A percentile compares a stretch with the other conserved stretches of the same genome.
These are phyloP conservation scores for Fusarium zealandicum DNA, from an alignment of 2,329 filamentous ascomycete species.

Conservation along the genomic window DNA sequence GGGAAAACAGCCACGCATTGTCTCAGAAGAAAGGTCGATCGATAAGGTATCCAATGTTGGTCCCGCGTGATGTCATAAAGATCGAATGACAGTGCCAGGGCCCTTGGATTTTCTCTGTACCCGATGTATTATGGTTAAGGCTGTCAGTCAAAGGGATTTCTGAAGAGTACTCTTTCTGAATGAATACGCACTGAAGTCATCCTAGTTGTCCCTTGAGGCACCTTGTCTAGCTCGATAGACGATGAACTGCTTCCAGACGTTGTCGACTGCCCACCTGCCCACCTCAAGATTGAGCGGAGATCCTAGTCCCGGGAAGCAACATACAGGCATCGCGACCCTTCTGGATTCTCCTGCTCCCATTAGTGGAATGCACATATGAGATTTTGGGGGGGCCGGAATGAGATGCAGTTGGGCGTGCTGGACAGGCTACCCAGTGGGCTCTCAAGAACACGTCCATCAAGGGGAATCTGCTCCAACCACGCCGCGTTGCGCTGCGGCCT, in stretches of 20 bases:
- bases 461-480: constrained; percentile 32
- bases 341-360: constrained; percentile 15
- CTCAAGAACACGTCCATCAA: constrained; percentile 24
- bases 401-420: constrained; percentile 6
- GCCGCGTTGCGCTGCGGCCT: constrained; percentile 26
- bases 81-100: constrained; percentile 34
- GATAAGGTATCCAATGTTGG: neutral
- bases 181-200: constrained; percentile 1
- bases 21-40: constrained; percentile 25
- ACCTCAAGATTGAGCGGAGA: constrained; percentile 12
- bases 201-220: constrained; percentile 2
- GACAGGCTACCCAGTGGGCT: constrained; percentile 9
- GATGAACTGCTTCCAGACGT: too few species aligned
- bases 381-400: constrained; percentile 27
- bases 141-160: too few species aligned
- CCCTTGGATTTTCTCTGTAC: neutral
- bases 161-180: constrained; percentile 2
- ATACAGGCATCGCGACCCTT: constrained; percentile 21
- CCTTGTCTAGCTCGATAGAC: neutral
- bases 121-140: too few species aligned
- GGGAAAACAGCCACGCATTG: constrained; percentile 19
- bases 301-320: constrained; percentile 17
- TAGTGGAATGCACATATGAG: constrained; percentile 35
- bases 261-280: too few species aligned
- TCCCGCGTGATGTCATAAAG: constrained; percentile 35